phyloP scores from a whole-genome alignment of 305 asterid genomes.

The Rubia balearica region DNA sequence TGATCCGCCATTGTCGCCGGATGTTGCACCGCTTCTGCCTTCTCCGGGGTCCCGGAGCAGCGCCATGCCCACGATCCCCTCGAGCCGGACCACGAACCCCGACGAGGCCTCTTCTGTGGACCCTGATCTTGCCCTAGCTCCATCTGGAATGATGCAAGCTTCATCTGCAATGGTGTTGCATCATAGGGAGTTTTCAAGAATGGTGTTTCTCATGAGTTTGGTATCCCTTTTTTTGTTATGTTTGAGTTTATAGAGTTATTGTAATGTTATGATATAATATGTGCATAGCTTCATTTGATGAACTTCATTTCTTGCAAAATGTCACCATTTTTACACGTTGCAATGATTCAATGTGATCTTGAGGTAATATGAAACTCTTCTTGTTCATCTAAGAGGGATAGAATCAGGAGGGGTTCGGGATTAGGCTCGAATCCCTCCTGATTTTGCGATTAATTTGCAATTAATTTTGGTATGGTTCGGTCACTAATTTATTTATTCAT shows the following conservation, averaged over 20 bases:
- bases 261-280: not conserved
- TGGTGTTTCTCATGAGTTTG: not conserved
- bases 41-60: slow-evolving; percentile 28
- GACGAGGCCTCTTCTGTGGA: slow-evolving; percentile 36
- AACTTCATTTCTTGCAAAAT: not conserved
- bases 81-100: slow-evolving; percentile 43
- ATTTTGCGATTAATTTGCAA: too few relatives aligned
- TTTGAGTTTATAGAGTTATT: not conserved
- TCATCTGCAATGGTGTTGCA: slow-evolving; percentile 32
- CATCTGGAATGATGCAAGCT: slow-evolving; percentile 35
- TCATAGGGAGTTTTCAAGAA: slow-evolving; percentile 4
- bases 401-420: too few relatives aligned
- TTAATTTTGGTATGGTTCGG: too few relatives aligned
- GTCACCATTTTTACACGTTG: not conserved
- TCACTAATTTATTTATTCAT: too few relatives aligned
- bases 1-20: slow-evolving; percentile 52
- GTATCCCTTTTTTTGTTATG: not conserved
- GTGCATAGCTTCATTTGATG: not conserved
- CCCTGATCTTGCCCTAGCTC: slow-evolving; percentile 56
- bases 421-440: too few relatives aligned
- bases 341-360: not conserved
- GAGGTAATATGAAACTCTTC: not conserved
- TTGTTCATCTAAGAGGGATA: too few relatives aligned
- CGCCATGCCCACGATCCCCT: slow-evolving; percentile 54
- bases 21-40: slow-evolving; percentile 69